Evolutionary conservation across 1,284 basidiomycete genomes (phyloP), one percentile per base, ranked within the genome.

Genomic region (Ustanciosporium gigantosporum): DNA sequence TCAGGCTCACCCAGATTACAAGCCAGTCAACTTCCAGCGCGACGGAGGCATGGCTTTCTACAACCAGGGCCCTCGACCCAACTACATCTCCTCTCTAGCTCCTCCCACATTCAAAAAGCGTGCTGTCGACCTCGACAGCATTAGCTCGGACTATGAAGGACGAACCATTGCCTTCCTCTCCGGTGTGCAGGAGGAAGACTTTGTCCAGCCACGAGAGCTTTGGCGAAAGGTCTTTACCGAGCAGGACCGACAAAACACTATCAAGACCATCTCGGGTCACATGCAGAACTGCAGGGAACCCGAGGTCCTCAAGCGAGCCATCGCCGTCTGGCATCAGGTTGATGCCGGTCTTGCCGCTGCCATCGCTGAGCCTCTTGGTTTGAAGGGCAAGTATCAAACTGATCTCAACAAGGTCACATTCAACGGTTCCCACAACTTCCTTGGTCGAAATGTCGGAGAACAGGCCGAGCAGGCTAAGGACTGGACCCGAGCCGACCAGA

Each of bases 171-270:
- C 67, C 58, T 88, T 91, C 78, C 81, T 94, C 64, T 85, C 83
- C 71, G 86, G 86, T 77, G 82, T 60, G 85, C 89, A 71, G 24
- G 50, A 52, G 40, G 43, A 47, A 13, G 91, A 95, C 83, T 95
- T 95, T 74, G 88, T 90, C 80, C 90, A 92, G 74, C 90, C 92
- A 6, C 85, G 90, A 50, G 85, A 82, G 14, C 81, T 95, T 36
- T 94, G 86, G 84, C 74, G 79, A 58, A 86, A 85, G 70, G 91
- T 93, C 20, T 88, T 90, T 82, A 83, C 82, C 57, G 86, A 90
- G 22, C 27, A 51, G 24, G 62, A 60, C 11, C 40, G 64, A 4
- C 25, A 60, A 23, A 34, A 41, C 25, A 51, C 55, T 14, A 58
- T 66, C 21, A 35, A 38, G 8, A 58, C 53, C 35, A 56, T 70